Evolutionary conservation across 2,329 filamentous ascomycete genomes (phyloP).

Genomic region (Cladobotryum protrusum): DNA sequence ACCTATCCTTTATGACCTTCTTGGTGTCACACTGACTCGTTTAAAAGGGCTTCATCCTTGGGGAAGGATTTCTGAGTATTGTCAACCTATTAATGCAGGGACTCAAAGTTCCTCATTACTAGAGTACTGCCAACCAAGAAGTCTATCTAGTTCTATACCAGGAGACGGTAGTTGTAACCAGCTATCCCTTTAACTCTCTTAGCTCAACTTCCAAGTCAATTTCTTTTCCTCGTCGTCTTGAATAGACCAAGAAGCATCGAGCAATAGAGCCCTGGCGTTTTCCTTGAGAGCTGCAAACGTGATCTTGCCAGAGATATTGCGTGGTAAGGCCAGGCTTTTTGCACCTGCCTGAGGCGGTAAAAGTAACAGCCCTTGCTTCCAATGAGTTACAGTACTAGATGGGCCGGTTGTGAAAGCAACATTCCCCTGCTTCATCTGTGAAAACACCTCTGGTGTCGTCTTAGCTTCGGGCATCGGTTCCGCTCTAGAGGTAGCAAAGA

Average conservation of each 20-base stretch:
- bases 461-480: constrained; percentile 43
- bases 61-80: constrained; percentile 88
- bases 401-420: constrained; percentile 89
- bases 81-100: constrained; percentile 80
- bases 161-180: neutral
- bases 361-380: constrained; percentile 76
- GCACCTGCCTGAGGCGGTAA: constrained; percentile 52
- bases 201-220: constrained; percentile 48
- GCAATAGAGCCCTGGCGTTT: constrained; percentile 62
- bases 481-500: constrained; percentile 66
- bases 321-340: constrained; percentile 43
- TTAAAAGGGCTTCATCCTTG: constrained; percentile 74
- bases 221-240: constrained; percentile 34
- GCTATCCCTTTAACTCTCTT: constrained; percentile 5
- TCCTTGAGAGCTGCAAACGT: constrained; percentile 64
- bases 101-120: constrained; percentile 67
- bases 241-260: constrained; percentile 57
- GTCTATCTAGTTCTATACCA: neutral
- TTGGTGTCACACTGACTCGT: constrained; percentile 8
- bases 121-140: constrained; percentile 10
- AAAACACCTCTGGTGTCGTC: constrained; percentile 57
- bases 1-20: neutral
- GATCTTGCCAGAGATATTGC: constrained; percentile 59
- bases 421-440: constrained; percentile 49
- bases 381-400: constrained; percentile 71